phyloP scores from a whole-genome alignment of 352 stramenopile species.

The Phytophthora europaea region DNA sequence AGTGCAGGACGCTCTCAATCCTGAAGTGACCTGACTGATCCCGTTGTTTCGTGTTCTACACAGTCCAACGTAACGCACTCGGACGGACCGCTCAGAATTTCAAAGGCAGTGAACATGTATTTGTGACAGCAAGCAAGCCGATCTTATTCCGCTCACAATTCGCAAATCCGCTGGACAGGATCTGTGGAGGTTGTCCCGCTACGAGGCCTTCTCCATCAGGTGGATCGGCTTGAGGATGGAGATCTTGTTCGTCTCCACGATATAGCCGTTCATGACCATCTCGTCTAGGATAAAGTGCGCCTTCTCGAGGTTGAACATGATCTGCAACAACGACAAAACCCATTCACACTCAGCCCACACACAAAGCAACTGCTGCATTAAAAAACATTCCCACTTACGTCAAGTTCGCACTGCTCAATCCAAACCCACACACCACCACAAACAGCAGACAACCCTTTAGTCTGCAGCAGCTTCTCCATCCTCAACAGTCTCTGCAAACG shows the following conservation, averaged over 20 bases:
- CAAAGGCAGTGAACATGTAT: background rate
- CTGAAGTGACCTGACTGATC: too few relatives aligned
- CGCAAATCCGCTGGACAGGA: background rate
- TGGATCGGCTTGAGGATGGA: constrained; percentile 99
- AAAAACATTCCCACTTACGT: constrained; percentile 60
- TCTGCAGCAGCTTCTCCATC: background rate
- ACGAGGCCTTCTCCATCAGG: constrained; percentile 98
- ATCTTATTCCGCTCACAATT: background rate
- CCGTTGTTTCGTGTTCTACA: too few relatives aligned
- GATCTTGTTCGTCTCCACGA: constrained; percentile 99
- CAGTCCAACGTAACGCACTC: too few relatives aligned
- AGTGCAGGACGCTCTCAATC: too few relatives aligned
- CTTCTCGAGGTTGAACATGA: constrained; percentile 95
- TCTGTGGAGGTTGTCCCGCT: constrained; percentile 15
- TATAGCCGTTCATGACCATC: constrained; percentile 99
- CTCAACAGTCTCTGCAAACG: constrained; percentile 23
- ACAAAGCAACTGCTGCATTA: background rate
- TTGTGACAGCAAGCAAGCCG: background rate
- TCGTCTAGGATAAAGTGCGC: constrained; percentile 93
- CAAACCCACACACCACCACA: constrained; percentile 2
- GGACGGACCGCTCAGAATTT: background rate
- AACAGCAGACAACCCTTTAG: constrained; percentile 3
- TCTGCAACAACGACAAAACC: constrained; percentile 48
- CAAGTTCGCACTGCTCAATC: constrained; percentile 77
- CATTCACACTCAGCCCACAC: constrained; percentile 10